phyloP scores from a whole-genome alignment of 2,329 filamentous ascomycete species.

The Exophiala oligosperma region DNA sequence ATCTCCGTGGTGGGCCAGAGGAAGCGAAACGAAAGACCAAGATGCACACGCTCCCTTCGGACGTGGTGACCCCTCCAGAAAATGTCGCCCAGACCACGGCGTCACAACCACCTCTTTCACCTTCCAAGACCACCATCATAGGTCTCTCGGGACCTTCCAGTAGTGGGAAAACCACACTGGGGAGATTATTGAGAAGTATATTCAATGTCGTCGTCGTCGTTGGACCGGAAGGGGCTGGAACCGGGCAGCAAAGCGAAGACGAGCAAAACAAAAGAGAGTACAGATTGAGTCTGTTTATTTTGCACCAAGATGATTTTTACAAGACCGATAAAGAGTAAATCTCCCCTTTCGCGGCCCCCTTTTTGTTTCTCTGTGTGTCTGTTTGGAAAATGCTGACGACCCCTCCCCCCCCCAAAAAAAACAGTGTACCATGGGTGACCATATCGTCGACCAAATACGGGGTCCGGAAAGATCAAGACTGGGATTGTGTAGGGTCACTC shows the following conservation, averaged over 20 bases:
- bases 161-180: conserved; percentile 92
- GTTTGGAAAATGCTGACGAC: background rate
- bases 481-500: conserved; percentile 84
- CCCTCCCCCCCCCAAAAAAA: background rate
- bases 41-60: background rate
- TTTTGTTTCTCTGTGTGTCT: background rate
- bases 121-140: conserved; percentile 58
- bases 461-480: conserved; percentile 67
- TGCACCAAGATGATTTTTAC: conserved; percentile 98
- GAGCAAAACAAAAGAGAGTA: background rate
- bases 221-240: conserved; percentile 18
- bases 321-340: conserved; percentile 66
- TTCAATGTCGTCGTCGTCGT: conserved; percentile 53
- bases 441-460: conserved; percentile 46
- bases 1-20: no score
- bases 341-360: background rate
- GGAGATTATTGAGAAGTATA: conserved; percentile 77
- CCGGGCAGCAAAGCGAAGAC: background rate
- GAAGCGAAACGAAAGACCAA: background rate
- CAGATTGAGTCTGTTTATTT: conserved; percentile 58
- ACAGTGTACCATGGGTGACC: conserved; percentile 44
- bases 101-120: background rate
- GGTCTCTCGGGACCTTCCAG: conserved; percentile 88
- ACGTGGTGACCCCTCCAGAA: background rate
- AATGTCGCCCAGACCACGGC: background rate